Conservation (phyloP, 805 yeast genomes). For the Yarrowia sp. region DNA sequence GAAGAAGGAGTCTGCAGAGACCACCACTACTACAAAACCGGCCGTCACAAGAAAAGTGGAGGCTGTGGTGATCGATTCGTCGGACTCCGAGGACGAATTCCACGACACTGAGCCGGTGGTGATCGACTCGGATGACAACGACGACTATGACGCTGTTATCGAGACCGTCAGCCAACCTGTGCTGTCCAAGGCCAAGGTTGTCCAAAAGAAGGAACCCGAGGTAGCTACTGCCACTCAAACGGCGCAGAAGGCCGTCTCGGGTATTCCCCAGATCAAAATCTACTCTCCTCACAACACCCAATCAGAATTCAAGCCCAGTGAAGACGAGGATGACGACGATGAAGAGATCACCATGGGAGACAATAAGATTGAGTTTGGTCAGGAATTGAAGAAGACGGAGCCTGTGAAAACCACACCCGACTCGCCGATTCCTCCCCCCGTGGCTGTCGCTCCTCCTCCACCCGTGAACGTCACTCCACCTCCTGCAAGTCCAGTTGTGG, state of each 20-base stretch:
- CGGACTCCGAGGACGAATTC: conserved; percentile 28
- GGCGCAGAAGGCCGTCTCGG: conserved; percentile 23
- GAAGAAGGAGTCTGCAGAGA: neutral
- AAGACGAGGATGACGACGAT: conserved; percentile 10
- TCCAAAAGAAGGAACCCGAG: conserved; percentile 1
- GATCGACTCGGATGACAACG: conserved; percentile 21
- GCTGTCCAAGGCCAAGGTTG: conserved; percentile 22
- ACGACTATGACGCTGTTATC: conserved; percentile 25
- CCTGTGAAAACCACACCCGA: neutral
- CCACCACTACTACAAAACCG: neutral
- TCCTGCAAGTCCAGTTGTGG: neutral
- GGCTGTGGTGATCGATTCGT: conserved; percentile 30
- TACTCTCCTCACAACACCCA: conserved; percentile 30
- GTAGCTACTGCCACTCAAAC: conserved; percentile 6
- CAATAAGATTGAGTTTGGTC: conserved; percentile 13
- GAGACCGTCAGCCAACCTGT: conserved; percentile 37
- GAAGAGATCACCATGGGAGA: conserved; percentile 12
- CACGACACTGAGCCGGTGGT: conserved; percentile 29
- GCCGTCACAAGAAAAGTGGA: conserved; percentile 1
- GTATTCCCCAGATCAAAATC: conserved; percentile 31
- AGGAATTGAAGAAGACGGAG: neutral
- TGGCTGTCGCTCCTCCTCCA: conserved; percentile 8
- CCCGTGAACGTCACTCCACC: conserved; percentile 8
- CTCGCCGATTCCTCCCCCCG: conserved; percentile 7
- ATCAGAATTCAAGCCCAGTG: conserved; percentile 25